Evolutionary conservation across 495 filamentous ascomycete species (phyloP), one percentile per base, ranked within the genome.

Genomic region (Cryomyces antarcticus): DNA sequence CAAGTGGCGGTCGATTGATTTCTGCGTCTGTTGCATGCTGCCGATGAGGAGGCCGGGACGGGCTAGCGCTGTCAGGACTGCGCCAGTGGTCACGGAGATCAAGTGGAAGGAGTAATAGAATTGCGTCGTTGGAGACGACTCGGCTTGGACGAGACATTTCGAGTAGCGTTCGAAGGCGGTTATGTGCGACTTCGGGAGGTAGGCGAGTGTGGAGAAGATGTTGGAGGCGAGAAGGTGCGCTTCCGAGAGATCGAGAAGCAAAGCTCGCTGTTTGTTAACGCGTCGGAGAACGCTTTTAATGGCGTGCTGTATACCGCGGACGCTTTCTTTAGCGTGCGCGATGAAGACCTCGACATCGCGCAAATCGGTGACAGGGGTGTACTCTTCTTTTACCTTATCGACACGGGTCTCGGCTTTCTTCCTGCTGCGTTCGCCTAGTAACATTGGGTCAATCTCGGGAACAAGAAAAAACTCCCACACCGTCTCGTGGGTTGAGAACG

Each of bases 391-490:
- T 12, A 99, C 75, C 17, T 77, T 84, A 55, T 99, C 92, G 11
- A 67, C 63, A 40, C 87, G 73, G 0, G 75, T 72, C 51, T 82
- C 76, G 4, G 85, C 85, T 59, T 99, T 99, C 41, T 79, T 72
- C 34, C 72, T 76, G 48, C 80, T 89, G 28, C 92, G 72, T 55
- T 93, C 80, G 24, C 78, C 82, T 73, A 96, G 85, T 73, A 81
- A 79, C 11, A 86, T 75, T 4, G 82, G 71, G 51, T 93, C 85
- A 13, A 96, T 70, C 44, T 99, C 92, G 2, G 92, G 92, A 11
- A 96, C 88, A 2, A 99, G 71, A 59, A 99, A 93, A 62, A 99
- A 99, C 52, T 99, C 92, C 92, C 92, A 99, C 5, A 99, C 66
- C 70, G 95, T 82, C 63, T 99, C 92, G 54, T 96, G 92, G 0